Base-by-base conservation (phyloP, 257 asterid species). In the Gentiana dahurica region DNA sequence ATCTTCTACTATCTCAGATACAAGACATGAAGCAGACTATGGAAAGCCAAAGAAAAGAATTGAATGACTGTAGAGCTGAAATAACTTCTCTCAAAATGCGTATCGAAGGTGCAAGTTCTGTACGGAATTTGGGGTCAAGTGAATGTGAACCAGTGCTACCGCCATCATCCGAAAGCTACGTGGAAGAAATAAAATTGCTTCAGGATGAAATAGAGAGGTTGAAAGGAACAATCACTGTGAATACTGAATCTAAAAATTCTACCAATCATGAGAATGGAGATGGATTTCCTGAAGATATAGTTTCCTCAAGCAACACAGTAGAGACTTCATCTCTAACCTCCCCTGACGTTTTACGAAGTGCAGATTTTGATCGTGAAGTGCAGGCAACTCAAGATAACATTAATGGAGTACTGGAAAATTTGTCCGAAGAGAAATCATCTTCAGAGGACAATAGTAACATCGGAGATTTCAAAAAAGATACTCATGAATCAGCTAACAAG, bases 11-110 rank as follows among this genome's bases (percentile, higher is more conserved):
- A 60, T 44, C 55, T 69, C 81, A 88, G 98, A 85, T 85, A 65
- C 97, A 82, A 70, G 79, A 69, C 66, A 68, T 84, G 81, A 92
- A 83, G 81, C 86, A 75, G 73, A 74, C 82, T 64, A 38, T 85
- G 66, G 87, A 81, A 66, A 75, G 77, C 71, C 87, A 78, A 77
- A 75, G 81, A 57, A 79, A 80, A 72, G 94, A 81, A 69, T 72
- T 92, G 66, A 89, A 92, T 81, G 95, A 78, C 56, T 85, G 94
- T 63, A 80, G 97, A 76, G 95, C 95, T 67, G 98, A 92, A 81
- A 81, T 92, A 78, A 92, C 98, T 66, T 78, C 95, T 48, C 80
- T 92, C 58, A 89, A 92, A 74, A 81, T 81, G 95, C 79, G 75
- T 51, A 77, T 85, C 60, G 97, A 89, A 77, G 89, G 80, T 51